A percentile compares a stretch with the other conserved stretches of the same genome.
These are phyloP conservation scores for Tylopilus sp. DNA, from an alignment of 1,284 basidiomycete genomes.

Conservation along the genomic window DNA sequence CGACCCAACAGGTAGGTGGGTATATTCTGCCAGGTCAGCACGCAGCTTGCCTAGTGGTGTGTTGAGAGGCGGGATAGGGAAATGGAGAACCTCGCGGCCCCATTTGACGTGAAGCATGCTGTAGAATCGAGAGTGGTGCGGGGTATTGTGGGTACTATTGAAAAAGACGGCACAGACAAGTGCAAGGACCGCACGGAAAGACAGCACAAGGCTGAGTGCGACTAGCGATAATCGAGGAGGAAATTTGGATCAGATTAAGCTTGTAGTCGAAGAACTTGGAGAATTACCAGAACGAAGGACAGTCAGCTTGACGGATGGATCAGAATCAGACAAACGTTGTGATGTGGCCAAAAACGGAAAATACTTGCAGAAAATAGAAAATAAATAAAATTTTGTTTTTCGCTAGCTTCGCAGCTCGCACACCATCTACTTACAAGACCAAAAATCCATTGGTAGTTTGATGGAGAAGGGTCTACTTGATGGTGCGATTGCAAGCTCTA, in stretches of 20 bases:
- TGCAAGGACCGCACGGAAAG: constrained; percentile 39
- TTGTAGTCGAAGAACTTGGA: background rate
- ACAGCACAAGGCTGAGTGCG: constrained; percentile 46
- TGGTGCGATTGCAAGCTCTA: too few relatives aligned
- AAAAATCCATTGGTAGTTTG: too few relatives aligned
- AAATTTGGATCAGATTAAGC: constrained; percentile 7
- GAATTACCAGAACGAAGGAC: constrained; percentile 35
- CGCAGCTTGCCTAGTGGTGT: constrained; percentile 68
- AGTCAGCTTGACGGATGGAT: constrained; percentile 39
- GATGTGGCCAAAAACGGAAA: constrained; percentile 25
- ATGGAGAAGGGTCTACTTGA: too few relatives aligned
- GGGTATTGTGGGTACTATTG: background rate
- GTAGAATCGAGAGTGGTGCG: constrained; percentile 31
- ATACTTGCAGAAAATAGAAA: too few relatives aligned
- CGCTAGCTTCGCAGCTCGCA: too few relatives aligned
- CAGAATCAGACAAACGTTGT: constrained; percentile 1
- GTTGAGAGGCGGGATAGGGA: constrained; percentile 66
- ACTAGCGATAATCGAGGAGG: constrained; percentile 20
- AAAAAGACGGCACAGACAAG: constrained; percentile 25
- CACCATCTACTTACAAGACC: too few relatives aligned
- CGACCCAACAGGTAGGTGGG: constrained; percentile 66
- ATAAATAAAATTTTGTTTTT: too few relatives aligned
- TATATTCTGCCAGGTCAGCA: constrained; percentile 68
- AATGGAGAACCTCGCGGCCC: constrained; percentile 69
- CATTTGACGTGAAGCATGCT: constrained; percentile 68